Evolutionary conservation across 345 rosid genomes (phyloP), one percentile per base, ranked within the genome.

Genomic region (Trapa bicornis): DNA sequence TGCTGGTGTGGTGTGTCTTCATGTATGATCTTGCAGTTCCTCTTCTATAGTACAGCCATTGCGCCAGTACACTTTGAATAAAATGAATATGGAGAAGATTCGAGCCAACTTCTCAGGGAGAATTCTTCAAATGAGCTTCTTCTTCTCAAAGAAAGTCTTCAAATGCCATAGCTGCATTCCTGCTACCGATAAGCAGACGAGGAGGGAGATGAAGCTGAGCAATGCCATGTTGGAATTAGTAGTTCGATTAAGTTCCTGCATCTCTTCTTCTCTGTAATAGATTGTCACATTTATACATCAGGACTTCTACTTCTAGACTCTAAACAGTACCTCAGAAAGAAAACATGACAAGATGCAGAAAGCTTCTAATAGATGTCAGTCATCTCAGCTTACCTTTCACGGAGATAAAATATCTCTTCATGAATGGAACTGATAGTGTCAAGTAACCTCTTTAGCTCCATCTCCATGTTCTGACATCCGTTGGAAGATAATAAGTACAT

Each of bases 101-200:
- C 47, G 33, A 14, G 11, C 33, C 1, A 42, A 68, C 7, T 7
- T 45, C 48, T 45, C 43, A 57, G 42, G 61, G n/a, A 41, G 43
- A 41, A 3, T 47, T 63, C 80, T 41, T 79, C 76, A 94, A 54
- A 94, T 94, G 71, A 94, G 83, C 81, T 91, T 91, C 90, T 87
- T 89, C 78, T 91, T 94, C 88, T 94, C 82, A 71, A 91, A 94
- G 83, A 91, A 94, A 45, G 84, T 84, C 88, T 91, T 91, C 83
- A 94, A 76, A 72, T 94, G 99, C 88, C 96, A 72, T 42, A 80
- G 79, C 70, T 94, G 99, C 82, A 94, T 33, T 36, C 89, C 97
- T 2, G 95, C 97, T 16, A 91, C 97, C 33, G 96, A 83, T 57
- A 91, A 62, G 85, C 91, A 87, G 37, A 94, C 83, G 48, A 81